These are phyloP conservation scores for Gryganskiella cystojenkinii DNA, from an alignment of 192 early-diverging fungal genomes.

Conservation along the genomic window DNA sequence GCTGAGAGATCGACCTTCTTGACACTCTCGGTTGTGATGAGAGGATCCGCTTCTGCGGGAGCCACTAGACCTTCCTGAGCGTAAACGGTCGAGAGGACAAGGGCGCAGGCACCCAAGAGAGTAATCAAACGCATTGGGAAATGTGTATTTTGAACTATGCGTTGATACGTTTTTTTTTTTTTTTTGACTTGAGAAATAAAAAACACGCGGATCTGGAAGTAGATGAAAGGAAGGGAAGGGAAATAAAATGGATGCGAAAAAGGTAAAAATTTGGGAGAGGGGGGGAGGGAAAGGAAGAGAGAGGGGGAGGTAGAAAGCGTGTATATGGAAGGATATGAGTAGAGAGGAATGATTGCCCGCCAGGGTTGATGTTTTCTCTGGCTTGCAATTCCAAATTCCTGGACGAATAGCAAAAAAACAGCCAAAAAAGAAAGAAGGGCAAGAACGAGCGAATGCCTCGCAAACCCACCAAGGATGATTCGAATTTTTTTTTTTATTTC, in stretches of 20 bases:
- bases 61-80: slow-evolving; percentile 4
- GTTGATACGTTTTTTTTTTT: background rate
- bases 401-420: background rate
- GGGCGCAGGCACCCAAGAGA: slow-evolving; percentile 26
- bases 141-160: background rate
- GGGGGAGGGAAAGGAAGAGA: background rate
- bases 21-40: background rate
- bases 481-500: background rate
- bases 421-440: background rate
- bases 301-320: too few relatives aligned
- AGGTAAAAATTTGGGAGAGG: background rate
- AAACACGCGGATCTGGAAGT: too few relatives aligned
- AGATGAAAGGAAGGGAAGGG: background rate
- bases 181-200: too few relatives aligned
- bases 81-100: slow-evolving; percentile 15
- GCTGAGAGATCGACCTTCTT: slow-evolving; percentile 1
- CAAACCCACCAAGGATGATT: background rate
- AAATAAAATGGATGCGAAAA: background rate
- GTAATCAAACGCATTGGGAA: slow-evolving; percentile 29
- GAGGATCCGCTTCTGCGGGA: background rate
- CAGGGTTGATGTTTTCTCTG: too few relatives aligned
- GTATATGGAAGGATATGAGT: too few relatives aligned
- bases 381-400: too few relatives aligned
- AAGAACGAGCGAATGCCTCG: background rate
- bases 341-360: too few relatives aligned